Conservation (phyloP, 2,329 filamentous ascomycete genomes). For the Coniochaeta sp. region DNA sequence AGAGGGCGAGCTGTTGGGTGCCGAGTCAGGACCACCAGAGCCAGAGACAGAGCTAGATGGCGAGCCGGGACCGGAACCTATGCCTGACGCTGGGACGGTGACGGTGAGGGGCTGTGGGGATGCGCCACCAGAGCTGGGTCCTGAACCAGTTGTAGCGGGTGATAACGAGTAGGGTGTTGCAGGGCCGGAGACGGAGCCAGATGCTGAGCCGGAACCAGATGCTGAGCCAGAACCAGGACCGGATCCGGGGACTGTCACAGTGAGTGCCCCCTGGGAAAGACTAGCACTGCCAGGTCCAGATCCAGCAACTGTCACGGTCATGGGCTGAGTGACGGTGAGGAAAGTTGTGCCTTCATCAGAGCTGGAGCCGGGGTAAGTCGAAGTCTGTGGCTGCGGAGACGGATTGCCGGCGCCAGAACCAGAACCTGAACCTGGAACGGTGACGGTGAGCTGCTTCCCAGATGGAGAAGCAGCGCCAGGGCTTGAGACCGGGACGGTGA, state of each 20-base stretch:
- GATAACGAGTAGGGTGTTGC: constrained; percentile 1
- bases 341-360: too few species aligned
- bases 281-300: background rate
- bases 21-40: background rate
- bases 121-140: background rate
- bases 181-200: background rate
- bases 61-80: background rate
- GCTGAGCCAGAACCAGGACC: background rate
- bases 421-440: background rate
- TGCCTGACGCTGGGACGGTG: background rate
- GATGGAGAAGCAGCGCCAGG: constrained; percentile 1
- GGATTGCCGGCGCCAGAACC: too few species aligned
- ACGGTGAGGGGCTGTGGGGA: background rate
- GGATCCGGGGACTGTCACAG: background rate
- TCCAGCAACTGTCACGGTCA: background rate
- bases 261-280: background rate
- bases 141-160: constrained; percentile 7
- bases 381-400: too few species aligned
- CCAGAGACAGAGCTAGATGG: background rate
- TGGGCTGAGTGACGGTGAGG: background rate
- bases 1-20: background rate
- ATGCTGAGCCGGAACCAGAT: too few species aligned
- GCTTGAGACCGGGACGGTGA: constrained; percentile 1
- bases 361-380: too few species aligned
- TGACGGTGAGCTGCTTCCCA: background rate